Evolutionary conservation across 2,329 filamentous ascomycete genomes (phyloP).

Genomic region (Stachybotrys chlorohalonatus): DNA sequence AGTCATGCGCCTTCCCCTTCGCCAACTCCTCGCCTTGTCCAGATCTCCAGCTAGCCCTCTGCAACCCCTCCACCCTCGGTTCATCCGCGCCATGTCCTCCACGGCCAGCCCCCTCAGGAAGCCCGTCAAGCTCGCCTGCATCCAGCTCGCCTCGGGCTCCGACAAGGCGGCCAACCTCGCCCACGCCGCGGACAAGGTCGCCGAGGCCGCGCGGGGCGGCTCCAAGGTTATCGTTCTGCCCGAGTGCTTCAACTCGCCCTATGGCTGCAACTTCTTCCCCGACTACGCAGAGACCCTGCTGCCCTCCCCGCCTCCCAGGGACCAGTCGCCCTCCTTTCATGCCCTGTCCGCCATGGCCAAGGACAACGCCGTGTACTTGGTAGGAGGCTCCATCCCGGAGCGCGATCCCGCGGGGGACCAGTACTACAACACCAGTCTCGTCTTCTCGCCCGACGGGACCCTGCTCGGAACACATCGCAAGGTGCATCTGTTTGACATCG

Average conservation of each 20-base stretch:
- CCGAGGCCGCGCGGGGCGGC: constrained; percentile 66
- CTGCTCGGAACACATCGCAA: constrained; percentile 87
- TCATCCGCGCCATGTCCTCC: constrained; percentile 25
- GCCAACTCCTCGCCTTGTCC: constrained; percentile 5
- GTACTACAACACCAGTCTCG: constrained; percentile 85
- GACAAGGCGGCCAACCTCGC: constrained; percentile 81
- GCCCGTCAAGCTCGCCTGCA: constrained; percentile 68
- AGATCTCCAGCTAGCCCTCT: constrained; percentile 4
- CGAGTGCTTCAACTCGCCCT: constrained; percentile 98
- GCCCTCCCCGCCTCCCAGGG: constrained; percentile 61
- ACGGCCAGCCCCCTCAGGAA: constrained; percentile 52
- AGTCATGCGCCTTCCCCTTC: background rate
- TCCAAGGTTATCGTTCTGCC: constrained; percentile 86
- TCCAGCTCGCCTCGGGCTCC: constrained; percentile 71
- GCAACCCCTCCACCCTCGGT: constrained; percentile 3
- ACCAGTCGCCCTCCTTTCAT: constrained; percentile 75
- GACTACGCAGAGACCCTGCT: constrained; percentile 82
- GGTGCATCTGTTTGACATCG: constrained; percentile 94
- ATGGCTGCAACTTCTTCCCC: constrained; percentile 84
- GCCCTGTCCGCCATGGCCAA: constrained; percentile 71
- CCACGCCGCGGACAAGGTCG: constrained; percentile 72
- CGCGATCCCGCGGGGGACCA: constrained; percentile 46
- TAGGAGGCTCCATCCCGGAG: constrained; percentile 92
- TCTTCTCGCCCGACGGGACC: constrained; percentile 69
- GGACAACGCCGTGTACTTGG: constrained; percentile 69